Evolutionary conservation across 805 yeast genomes (phyloP).

Genomic region (Groenewaldozyma tartarivorans): DNA sequence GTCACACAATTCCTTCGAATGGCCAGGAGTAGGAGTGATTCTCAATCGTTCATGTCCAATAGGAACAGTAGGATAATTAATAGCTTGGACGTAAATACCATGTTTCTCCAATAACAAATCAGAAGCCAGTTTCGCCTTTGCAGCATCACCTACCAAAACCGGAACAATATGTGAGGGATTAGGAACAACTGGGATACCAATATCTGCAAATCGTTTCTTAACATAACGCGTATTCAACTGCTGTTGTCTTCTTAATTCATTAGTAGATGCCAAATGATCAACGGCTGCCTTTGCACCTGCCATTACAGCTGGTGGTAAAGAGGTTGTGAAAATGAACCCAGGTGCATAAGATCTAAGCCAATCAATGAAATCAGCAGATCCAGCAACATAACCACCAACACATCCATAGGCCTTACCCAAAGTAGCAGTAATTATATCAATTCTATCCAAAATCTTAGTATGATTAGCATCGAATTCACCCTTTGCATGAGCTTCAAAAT

Average conservation of each 20-base stretch:
- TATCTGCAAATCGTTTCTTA: conserved; percentile 52
- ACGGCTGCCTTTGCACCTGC: conserved; percentile 89
- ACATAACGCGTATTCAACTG: conserved; percentile 81
- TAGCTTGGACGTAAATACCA: conserved; percentile 92
- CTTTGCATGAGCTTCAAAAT: conserved; percentile 71
- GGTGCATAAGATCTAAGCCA: conserved; percentile 96
- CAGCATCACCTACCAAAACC: conserved; percentile 88
- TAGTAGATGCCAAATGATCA: conserved; percentile 68
- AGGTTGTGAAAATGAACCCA: conserved; percentile 94
- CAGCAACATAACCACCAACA: conserved; percentile 97
- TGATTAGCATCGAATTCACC: conserved; percentile 41
- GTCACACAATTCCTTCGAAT: conserved; percentile 65
- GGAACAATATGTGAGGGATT: conserved; percentile 98
- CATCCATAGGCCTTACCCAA: conserved; percentile 95
- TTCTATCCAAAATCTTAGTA: conserved; percentile 61
- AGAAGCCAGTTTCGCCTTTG: conserved; percentile 82
- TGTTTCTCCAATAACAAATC: conserved; percentile 78
- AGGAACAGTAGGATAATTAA: conserved; percentile 96
- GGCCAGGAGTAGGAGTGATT: conserved; percentile 99
- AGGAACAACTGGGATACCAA: conserved; percentile 92
- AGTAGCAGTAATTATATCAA: conserved; percentile 96
- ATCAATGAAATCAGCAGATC: conserved; percentile 70
- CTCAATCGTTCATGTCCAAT: conserved; percentile 93
- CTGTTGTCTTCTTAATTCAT: conserved; percentile 71
- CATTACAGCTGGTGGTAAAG: conserved; percentile 96